These are phyloP conservation scores for Flaveria trinervia DNA, from an alignment of 129 eudicot genomes.

Conservation along the genomic window DNA sequence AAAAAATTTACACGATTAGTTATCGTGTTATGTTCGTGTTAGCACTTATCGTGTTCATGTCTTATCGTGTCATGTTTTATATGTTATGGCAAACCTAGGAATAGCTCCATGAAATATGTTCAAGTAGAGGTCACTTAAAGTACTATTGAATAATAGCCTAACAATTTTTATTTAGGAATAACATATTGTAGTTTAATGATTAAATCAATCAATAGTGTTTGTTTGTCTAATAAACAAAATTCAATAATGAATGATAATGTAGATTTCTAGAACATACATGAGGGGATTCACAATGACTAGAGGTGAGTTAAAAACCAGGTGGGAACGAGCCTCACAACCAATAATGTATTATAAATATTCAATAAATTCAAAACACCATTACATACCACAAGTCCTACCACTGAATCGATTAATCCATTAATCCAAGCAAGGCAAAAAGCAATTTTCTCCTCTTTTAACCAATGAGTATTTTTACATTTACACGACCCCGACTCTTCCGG, in stretches of 20 bases:
- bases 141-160: constrained; percentile 42
- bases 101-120: constrained; percentile 92
- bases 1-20: no score
- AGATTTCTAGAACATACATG: constrained; percentile 44
- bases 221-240: no score
- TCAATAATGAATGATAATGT: neutral
- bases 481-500: no score
- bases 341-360: constrained; percentile 76
- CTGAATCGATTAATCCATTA: constrained; percentile 54
- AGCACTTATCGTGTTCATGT: no score
- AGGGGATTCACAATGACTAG: constrained; percentile 81
- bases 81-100: no score
- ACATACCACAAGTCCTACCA: constrained; percentile 55
- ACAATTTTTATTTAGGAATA: no score
- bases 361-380: constrained; percentile 80
- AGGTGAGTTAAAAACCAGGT: constrained; percentile 98
- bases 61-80: no score
- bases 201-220: neutral
- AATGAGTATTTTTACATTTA: no score
- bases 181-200: no score
- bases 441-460: no score
- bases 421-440: neutral
- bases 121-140: constrained; percentile 88
- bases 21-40: no score
- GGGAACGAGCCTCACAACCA: constrained; percentile 86